phyloP scores from a whole-genome alignment of 202 grass and related monocot genomes.

The Saccharum hybrid region DNA sequence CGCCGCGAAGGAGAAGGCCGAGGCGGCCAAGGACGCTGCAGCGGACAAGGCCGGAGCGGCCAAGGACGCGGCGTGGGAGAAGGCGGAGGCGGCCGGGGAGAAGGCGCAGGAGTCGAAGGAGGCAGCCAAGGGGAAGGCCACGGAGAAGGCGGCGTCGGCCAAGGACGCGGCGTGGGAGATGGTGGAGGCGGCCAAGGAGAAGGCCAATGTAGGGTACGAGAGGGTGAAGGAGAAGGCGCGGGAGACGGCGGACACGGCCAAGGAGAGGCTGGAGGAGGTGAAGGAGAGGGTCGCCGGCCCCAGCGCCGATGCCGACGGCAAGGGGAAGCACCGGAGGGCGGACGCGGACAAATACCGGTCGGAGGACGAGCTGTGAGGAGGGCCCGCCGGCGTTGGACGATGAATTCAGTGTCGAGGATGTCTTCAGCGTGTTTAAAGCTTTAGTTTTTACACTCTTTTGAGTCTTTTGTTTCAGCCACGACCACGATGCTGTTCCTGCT shows the following conservation, averaged over 20 bases:
- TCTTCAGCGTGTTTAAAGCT: no score
- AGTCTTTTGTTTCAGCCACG: not conserved
- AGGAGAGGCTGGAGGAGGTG: constrained; percentile 52
- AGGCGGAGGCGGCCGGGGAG: not conserved
- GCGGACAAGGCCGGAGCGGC: not conserved
- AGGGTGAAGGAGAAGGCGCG: constrained; percentile 48
- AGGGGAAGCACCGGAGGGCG: constrained; percentile 35
- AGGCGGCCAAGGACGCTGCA: not conserved
- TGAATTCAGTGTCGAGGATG: not conserved
- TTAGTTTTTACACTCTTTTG: no score
- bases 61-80: constrained; percentile 34
- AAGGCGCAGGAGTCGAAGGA: constrained; percentile 6
- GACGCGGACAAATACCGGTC: constrained; percentile 38
- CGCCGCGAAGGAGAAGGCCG: not conserved
- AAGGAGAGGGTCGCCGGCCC: constrained; percentile 53
- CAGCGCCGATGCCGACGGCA: constrained; percentile 7
- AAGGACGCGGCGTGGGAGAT: constrained; percentile 49
- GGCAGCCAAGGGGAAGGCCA: not conserved
- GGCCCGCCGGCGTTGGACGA: not conserved
- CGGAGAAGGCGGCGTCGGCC: constrained; percentile 14
- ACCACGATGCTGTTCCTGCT: not conserved
- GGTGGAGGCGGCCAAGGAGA: constrained; percentile 54
- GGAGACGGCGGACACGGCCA: constrained; percentile 43
- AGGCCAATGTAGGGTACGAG: constrained; percentile 40
- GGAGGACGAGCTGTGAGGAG: constrained; percentile 64